Conservation (phyloP, 164 flowering plant species). For the Chimonanthus praecox region DNA sequence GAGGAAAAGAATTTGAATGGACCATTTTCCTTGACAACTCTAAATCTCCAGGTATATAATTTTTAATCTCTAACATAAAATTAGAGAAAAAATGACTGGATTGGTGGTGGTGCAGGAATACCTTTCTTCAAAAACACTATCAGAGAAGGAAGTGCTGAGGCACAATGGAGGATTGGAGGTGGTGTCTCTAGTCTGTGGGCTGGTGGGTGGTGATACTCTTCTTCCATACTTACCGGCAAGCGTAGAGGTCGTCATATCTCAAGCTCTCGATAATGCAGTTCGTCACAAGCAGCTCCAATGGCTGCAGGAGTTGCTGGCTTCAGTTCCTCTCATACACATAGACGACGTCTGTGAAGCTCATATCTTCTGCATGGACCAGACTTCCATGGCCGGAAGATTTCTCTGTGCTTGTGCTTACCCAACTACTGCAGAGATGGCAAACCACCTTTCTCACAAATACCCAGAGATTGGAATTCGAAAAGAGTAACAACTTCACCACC, state of each 20-base stretch:
- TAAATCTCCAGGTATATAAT: not conserved
- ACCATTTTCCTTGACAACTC: not conserved
- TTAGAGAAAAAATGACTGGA: not conserved
- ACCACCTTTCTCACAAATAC: slow-evolving; percentile 6
- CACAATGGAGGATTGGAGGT: slow-evolving; percentile 7
- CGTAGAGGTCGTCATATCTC: slow-evolving; percentile 5
- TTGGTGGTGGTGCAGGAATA: slow-evolving; percentile 5
- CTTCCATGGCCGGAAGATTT: slow-evolving; percentile 32
- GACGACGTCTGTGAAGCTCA: slow-evolving; percentile 39
- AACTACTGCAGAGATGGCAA: slow-evolving; percentile 13
- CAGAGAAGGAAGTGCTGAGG: slow-evolving; percentile 13
- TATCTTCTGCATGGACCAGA: slow-evolving; percentile 30
- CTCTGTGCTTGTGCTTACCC: slow-evolving; percentile 14
- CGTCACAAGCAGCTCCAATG: not conserved
- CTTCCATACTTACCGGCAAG: slow-evolving; percentile 2
- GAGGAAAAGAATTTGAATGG: no score
- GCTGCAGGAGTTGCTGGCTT: slow-evolving; percentile 17
- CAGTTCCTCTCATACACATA: slow-evolving; percentile 25
- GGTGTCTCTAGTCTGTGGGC: slow-evolving; percentile 10
- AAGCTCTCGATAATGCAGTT: not conserved
- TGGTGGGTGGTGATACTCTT: slow-evolving; percentile 13
- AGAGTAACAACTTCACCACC: slow-evolving; percentile 16
- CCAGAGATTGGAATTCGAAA: slow-evolving; percentile 8
- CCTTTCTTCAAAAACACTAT: slow-evolving; percentile 9
- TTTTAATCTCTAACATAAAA: not conserved